These are phyloP conservation scores for Climacium dendroides DNA, from an alignment of 225 moss, liverwort and hornwort genomes.

Conservation along the genomic window DNA sequence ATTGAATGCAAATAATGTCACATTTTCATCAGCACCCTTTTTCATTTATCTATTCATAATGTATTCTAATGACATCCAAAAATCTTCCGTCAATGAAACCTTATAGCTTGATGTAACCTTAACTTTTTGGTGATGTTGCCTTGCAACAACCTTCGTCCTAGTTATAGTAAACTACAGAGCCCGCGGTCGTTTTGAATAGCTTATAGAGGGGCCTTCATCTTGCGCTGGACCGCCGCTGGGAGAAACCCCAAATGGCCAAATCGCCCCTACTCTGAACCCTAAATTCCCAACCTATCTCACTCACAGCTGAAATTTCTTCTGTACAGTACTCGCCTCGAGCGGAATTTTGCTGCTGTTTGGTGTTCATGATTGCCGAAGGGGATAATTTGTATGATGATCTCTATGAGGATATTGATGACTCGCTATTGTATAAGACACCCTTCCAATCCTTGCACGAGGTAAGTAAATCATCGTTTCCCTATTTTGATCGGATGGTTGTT, in stretches of 20 bases:
- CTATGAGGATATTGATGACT: constrained; percentile 20
- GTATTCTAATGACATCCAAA: background rate
- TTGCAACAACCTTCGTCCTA: too few relatives aligned
- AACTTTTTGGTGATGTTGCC: background rate
- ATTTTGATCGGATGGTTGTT: background rate
- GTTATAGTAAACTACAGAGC: background rate
- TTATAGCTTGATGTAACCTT: too few relatives aligned
- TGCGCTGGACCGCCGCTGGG: background rate
- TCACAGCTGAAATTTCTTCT: background rate
- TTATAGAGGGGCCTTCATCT: background rate
- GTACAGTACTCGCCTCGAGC: background rate
- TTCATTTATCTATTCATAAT: background rate
- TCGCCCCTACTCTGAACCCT: background rate
- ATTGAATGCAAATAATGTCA: background rate
- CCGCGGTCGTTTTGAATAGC: background rate
- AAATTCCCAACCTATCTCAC: background rate
- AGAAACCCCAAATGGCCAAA: too few relatives aligned
- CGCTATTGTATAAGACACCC: constrained; percentile 1
- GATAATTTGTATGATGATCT: constrained; percentile 42
- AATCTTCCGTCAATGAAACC: too few relatives aligned
- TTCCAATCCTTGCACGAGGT: constrained; percentile 12
- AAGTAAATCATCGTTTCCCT: background rate
- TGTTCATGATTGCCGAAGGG: constrained; percentile 14
- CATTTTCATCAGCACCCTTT: background rate
- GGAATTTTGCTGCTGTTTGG: background rate